Base-by-base conservation (phyloP, 345 rosid genomes). In the Cardiospermum halicacabum region DNA sequence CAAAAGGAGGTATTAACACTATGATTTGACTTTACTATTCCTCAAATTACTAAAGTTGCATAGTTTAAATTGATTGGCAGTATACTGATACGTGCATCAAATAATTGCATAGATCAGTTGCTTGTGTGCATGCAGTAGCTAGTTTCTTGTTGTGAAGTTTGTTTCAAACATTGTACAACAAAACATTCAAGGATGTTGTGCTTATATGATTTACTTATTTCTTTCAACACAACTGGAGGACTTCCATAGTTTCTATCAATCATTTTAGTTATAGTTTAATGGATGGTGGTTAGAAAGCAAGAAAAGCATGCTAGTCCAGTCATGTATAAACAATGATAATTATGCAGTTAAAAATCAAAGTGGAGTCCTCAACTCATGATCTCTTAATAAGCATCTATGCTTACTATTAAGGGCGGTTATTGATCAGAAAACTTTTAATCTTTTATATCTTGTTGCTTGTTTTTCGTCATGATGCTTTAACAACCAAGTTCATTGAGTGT, bases 1-100 rank as follows among this genome's bases (percentile, higher is more conserved):
- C 60, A 78, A 76, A 65, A 76, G 77, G 74, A 81, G 83, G 96
- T 94, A 80, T 32, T 70, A 37, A 34, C 60, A 58, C 58, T 51
- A 16, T 56, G 11, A 58, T 56, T 18, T 58, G 12, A 8, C 1
- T 60, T 55, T 43, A 25, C 54, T 53, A 16, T n/a, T 62, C 50
- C 32, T 56, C 43, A 49, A 12, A 13, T 28, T 15, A 31, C 30
- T 22, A 34, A 62, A 31, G 30, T 15, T 49, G 13, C 7, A 31
- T 4, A 7, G 24, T 21, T n/a, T 3, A 39, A 49, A 62, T 62
- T 11, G 39, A 45, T 50, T 7, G 11, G 27, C 31, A 5, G 2
- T 62, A 21, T 22, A 13, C 49, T 21, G 31, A 32, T 34, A 15
- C 18, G 6, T 2, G 5, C 7, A 1, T 5, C 5, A 3, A 12